Conservation (phyloP, 2,329 filamentous ascomycete genomes). For the Trichoderma citrinoviride region DNA sequence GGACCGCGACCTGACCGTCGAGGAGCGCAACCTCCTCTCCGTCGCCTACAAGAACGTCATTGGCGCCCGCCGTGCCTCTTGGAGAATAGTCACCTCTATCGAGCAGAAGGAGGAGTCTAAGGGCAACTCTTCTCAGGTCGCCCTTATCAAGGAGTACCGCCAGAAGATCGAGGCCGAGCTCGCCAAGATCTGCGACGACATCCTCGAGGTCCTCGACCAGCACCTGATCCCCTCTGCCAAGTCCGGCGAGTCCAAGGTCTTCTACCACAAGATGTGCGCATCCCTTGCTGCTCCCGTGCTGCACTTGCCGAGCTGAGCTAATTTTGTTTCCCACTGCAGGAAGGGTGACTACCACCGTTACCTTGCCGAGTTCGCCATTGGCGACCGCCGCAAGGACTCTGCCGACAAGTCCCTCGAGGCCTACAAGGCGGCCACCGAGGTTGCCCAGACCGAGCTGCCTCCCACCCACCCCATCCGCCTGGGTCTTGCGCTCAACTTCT, state of each 20-base stretch:
- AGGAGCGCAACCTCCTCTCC: constrained; percentile 95
- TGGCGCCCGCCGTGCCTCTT: constrained; percentile 91
- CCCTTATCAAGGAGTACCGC: constrained; percentile 95
- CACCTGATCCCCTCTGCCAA: constrained; percentile 92
- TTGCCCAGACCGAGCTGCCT: constrained; percentile 95
- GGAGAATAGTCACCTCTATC: constrained; percentile 97
- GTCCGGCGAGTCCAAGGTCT: constrained; percentile 97
- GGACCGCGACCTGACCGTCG: constrained; percentile 78
- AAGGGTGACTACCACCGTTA: constrained; percentile 99
- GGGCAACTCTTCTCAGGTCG: constrained; percentile 88
- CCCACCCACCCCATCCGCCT: constrained; percentile 98
- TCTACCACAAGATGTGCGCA: constrained; percentile 98
- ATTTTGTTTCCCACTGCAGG: constrained; percentile 50
- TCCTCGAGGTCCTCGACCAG: constrained; percentile 90
- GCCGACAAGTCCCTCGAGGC: constrained; percentile 94
- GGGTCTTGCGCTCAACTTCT: constrained; percentile 97
- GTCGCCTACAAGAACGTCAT: constrained; percentile 99
- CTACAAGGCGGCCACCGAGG: constrained; percentile 95
- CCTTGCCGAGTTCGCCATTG: constrained; percentile 92
- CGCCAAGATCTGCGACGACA: constrained; percentile 96
- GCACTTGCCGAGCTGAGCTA: background rate
- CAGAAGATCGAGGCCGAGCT: constrained; percentile 97
- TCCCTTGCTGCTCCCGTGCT: background rate
- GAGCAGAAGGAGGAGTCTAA: constrained; percentile 99
- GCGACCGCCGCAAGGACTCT: constrained; percentile 91